A percentile compares a stretch with the other conserved stretches of the same genome.
Conservation (phyloP, 441 rosid genomes). For the Adansonia madagascariensis region DNA sequence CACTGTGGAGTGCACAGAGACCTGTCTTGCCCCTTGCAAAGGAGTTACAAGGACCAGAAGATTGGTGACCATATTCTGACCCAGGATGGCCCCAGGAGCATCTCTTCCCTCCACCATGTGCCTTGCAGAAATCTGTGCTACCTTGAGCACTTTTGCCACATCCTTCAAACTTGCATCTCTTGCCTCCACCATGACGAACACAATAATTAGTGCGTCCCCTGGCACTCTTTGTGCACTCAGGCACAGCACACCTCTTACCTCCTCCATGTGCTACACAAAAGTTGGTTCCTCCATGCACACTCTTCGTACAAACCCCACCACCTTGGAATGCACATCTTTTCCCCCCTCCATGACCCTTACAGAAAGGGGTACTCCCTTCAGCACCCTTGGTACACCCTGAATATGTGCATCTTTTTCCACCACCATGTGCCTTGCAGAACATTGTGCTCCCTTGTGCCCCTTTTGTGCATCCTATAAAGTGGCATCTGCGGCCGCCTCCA, state of each 20-base stretch:
- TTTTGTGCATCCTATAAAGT: neutral
- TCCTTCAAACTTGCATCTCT: slow-evolving; percentile 63
- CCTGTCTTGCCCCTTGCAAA: slow-evolving; percentile 92
- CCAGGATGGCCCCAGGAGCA: slow-evolving; percentile 60
- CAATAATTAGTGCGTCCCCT: slow-evolving; percentile 89
- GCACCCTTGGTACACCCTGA: slow-evolving; percentile 90
- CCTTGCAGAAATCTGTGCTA: slow-evolving; percentile 92
- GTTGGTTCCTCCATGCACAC: slow-evolving; percentile 91
- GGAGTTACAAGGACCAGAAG: no score
- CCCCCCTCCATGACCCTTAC: slow-evolving; percentile 96
- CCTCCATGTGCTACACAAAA: slow-evolving; percentile 97
- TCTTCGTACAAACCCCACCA: slow-evolving; percentile 91
- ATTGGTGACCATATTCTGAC: slow-evolving; percentile 53
- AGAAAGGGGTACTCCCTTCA: slow-evolving; percentile 90
- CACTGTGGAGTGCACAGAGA: slow-evolving; percentile 84
- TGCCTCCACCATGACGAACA: slow-evolving; percentile 93
- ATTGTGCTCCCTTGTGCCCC: slow-evolving; percentile 71
- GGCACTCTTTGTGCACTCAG: slow-evolving; percentile 88
- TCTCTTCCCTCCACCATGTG: slow-evolving; percentile 92
- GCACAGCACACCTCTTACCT: slow-evolving; percentile 81
- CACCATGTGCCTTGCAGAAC: slow-evolving; percentile 95
- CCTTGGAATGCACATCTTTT: slow-evolving; percentile 86
- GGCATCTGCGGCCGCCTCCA: neutral
- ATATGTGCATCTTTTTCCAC: slow-evolving; percentile 86
- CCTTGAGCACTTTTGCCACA: slow-evolving; percentile 98